Evolutionary conservation across 1,284 basidiomycete species (phyloP), one percentile per base, ranked within the genome.

Genomic region (Ceratobasidium sp.): DNA sequence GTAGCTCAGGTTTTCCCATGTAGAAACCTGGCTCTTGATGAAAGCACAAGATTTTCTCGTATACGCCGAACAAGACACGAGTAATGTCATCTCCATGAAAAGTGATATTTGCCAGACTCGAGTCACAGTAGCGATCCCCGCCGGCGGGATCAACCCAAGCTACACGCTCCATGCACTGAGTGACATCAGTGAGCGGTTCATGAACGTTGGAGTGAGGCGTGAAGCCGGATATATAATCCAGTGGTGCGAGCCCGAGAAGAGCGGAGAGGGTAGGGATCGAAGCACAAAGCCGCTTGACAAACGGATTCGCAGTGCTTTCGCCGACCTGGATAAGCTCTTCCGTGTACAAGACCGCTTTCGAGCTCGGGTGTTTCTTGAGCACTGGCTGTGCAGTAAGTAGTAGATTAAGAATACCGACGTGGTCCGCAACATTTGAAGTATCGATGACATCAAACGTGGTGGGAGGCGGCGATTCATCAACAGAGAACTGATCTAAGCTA

Each of bases 21-120:
- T 63, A n/a, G 9, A n/a, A 28, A 55, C 73, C 84, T 83, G 60
- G 79, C 18, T 73, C 60, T 13, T 49, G 40, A 20, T 40, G 10
- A 51, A 73, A 73, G 26, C 12, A 79, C 72, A 91, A 91, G 28
- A 76, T 66, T 20, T 67, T 55, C 26, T 66, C 46, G 73, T 76
- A 66, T 40, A 76, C 26, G 10, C 61, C 73, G 33, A 61, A 76
- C 1, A 76, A 2, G 5, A 67, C 18, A 26, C 18, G 39, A 4
- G 33, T 63, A 13, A 76, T 61, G 20, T 66, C 49, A 1, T 44
- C 61, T 20, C 51, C n/a, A 1, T 76, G 39, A 15, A 76, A 67
- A 6, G 61, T 23, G 28, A 66, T 13, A 9, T 18, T 23, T 9
- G 44, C n/a, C 9, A 5, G n/a, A 23, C 6, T 39, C 23, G 12